Conservation (phyloP, 805 yeast genomes). For the Yamadazyma scolyti region DNA sequence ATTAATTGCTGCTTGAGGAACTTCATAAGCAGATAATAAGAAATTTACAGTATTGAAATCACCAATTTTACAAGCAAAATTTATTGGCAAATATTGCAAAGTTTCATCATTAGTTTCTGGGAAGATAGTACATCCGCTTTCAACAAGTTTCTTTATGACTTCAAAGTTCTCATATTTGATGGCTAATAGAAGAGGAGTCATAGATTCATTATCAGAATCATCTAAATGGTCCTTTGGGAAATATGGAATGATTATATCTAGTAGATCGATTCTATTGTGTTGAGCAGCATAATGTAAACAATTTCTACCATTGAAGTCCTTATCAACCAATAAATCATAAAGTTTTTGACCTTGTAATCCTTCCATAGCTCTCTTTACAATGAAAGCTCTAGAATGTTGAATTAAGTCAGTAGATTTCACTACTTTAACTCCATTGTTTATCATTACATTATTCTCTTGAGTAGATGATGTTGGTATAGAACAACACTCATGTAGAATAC, state of each 20-base stretch:
- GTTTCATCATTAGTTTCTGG: slow-evolving; percentile 47
- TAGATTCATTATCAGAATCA: slow-evolving; percentile 65
- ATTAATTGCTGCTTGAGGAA: slow-evolving; percentile 26
- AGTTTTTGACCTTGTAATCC: slow-evolving; percentile 14
- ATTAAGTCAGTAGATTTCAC: slow-evolving; percentile 33
- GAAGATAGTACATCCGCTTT: slow-evolving; percentile 31
- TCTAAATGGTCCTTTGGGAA: slow-evolving; percentile 39
- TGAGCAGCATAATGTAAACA: slow-evolving; percentile 86
- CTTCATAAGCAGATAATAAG: slow-evolving; percentile 42
- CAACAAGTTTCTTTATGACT: slow-evolving; percentile 27
- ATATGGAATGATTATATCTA: slow-evolving; percentile 38
- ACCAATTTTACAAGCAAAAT: slow-evolving; percentile 86
- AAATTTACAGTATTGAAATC: slow-evolving; percentile 65
- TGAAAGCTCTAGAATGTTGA: slow-evolving; percentile 34
- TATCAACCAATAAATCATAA: slow-evolving; percentile 24
- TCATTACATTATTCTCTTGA: slow-evolving; percentile 32
- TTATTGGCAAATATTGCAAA: slow-evolving; percentile 71
- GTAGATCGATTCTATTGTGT: slow-evolving; percentile 43
- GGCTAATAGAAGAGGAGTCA: slow-evolving; percentile 79
- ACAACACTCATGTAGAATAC: slow-evolving; percentile 68
- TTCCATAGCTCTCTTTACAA: slow-evolving; percentile 30
- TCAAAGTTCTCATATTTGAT: slow-evolving; percentile 63
- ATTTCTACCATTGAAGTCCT: slow-evolving; percentile 70
- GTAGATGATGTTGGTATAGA: slow-evolving; percentile 35
- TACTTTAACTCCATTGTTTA: slow-evolving; percentile 40